Conservation (phyloP, 2,329 filamentous ascomycete genomes). For the Chaetomium strumarium region DNA sequence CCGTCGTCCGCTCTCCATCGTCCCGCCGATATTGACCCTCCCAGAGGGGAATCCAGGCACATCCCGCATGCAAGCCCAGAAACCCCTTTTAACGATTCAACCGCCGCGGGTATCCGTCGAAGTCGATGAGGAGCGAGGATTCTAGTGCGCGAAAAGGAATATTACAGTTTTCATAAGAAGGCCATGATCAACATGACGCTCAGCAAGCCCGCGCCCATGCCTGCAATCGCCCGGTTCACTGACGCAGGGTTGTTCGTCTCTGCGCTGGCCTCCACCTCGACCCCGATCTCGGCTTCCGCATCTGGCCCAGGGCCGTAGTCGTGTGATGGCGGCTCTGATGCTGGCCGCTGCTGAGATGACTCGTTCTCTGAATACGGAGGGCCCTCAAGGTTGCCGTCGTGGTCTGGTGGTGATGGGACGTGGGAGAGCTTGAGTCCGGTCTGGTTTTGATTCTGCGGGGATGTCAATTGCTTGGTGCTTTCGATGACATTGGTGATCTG, state of each 20-base stretch:
- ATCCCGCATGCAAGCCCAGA: background rate
- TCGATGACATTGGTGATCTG: no score
- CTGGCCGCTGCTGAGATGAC: background rate
- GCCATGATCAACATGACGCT: conserved; percentile 49
- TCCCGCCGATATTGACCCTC: background rate
- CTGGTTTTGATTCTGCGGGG: background rate
- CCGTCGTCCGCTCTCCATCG: background rate
- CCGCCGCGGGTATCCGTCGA: background rate
- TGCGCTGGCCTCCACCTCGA: conserved; percentile 23
- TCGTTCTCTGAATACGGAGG: background rate
- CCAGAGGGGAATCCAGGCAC: background rate
- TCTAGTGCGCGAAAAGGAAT: background rate
- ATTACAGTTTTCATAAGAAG: conserved; percentile 35
- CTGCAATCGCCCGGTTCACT: conserved; percentile 42
- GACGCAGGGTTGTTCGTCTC: conserved; percentile 38
- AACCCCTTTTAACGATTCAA: background rate
- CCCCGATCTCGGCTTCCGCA: background rate
- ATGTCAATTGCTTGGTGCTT: background rate
- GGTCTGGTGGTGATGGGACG: background rate
- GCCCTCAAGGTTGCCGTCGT: background rate
- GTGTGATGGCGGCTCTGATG: background rate
- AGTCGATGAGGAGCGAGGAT: background rate
- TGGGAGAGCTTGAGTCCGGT: background rate
- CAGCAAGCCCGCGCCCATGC: conserved; percentile 44
- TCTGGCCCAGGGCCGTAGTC: background rate